Percentiles rank a stretch among this genome's conserved stretches.
These are phyloP conservation scores for Tuber microsphaerosporum DNA, from an alignment of 495 filamentous ascomycete genomes.

Conservation along the genomic window DNA sequence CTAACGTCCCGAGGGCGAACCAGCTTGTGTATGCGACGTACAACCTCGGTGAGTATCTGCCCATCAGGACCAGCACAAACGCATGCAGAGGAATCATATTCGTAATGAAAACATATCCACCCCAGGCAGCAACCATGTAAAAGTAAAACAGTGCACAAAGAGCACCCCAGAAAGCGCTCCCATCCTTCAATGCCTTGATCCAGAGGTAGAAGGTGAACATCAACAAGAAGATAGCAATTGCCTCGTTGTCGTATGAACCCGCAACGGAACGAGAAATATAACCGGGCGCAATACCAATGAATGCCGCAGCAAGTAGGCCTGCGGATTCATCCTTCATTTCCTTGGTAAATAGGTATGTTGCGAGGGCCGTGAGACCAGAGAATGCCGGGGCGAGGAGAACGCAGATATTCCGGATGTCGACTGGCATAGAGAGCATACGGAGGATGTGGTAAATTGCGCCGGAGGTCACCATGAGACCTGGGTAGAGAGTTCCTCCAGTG, in stretches of 20 bases:
- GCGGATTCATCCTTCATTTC: conserved; percentile 94
- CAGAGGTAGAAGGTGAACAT: conserved; percentile 99
- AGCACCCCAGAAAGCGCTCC: conserved; percentile 91
- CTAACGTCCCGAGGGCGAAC: conserved; percentile 93
- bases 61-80: conserved; percentile 95
- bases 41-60: conserved; percentile 82
- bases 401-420: conserved; percentile 98
- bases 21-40: conserved; percentile 97
- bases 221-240: conserved; percentile 96
- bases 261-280: conserved; percentile 97
- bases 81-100: conserved; percentile 93
- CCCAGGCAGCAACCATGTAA: conserved; percentile 99
- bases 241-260: conserved; percentile 99
- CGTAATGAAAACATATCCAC: conserved; percentile 99
- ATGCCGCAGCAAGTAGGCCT: conserved; percentile 84
- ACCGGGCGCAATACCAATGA: conserved; percentile 96
- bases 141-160: conserved; percentile 95
- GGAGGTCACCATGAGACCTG: conserved; percentile 98
- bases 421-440: conserved; percentile 81
- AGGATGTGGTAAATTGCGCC: conserved; percentile 93
- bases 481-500: conserved; percentile 96
- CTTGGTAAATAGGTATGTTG: conserved; percentile 90
- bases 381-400: conserved; percentile 93
- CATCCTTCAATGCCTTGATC: conserved; percentile 96
- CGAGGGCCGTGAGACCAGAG: conserved; percentile 89